Percentiles rank a stretch among this genome's conserved stretches.
Evolutionary conservation across 192 early-diverging fungal species (phyloP).

Genomic region (Chytriomyces sp.): DNA sequence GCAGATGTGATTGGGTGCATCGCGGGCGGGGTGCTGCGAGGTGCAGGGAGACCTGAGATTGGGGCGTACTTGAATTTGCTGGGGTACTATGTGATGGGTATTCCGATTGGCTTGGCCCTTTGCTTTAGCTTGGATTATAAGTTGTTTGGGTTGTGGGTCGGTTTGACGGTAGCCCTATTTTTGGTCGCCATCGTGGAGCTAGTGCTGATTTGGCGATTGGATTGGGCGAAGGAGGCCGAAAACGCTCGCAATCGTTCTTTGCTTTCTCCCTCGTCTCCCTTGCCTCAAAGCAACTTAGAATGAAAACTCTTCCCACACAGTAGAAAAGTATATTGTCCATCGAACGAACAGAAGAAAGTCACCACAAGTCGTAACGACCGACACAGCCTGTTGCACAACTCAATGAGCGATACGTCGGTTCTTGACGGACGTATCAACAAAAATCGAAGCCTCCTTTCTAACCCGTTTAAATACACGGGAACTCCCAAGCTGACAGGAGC

Average conservation of each 20-base stretch:
- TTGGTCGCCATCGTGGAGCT: constrained; percentile 51
- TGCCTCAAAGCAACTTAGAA: too few relatives aligned
- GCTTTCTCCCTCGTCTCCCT: not conserved
- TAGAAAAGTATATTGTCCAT: too few relatives aligned
- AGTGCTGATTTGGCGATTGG: constrained; percentile 36
- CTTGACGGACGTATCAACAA: too few relatives aligned
- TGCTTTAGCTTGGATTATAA: constrained; percentile 41
- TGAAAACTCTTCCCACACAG: too few relatives aligned
- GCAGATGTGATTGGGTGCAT: constrained; percentile 50
- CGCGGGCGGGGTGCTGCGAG: constrained; percentile 69
- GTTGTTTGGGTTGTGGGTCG: constrained; percentile 52
- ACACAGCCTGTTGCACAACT: too few relatives aligned
- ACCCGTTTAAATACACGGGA: too few relatives aligned
- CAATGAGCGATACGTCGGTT: too few relatives aligned
- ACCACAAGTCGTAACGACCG: too few relatives aligned
- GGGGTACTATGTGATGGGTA: constrained; percentile 27
- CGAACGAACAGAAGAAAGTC: too few relatives aligned
- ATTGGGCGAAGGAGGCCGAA: constrained; percentile 44
- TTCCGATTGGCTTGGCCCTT: constrained; percentile 29
- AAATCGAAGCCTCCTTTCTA: too few relatives aligned
- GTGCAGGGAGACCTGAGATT: constrained; percentile 74
- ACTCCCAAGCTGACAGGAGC: too few relatives aligned
- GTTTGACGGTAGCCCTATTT: constrained; percentile 53
- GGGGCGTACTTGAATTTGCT: constrained; percentile 55
- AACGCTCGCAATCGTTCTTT: constrained; percentile 18